Base-by-base conservation (phyloP, 2,329 filamentous ascomycete genomes). In the Alternaria alternata region DNA sequence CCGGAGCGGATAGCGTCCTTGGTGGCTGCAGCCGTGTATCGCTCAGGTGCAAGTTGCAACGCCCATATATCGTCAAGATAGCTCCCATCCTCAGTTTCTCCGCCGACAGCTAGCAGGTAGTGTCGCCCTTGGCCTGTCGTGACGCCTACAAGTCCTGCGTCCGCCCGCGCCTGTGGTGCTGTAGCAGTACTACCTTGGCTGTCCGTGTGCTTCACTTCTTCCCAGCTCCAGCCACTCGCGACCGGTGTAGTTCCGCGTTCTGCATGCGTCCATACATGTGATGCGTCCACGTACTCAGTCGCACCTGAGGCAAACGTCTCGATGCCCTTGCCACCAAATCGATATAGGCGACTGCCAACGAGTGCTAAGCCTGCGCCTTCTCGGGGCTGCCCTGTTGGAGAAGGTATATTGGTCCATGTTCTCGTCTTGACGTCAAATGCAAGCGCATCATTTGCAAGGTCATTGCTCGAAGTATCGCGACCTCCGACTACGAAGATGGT, bases 401-500 rank as follows among this genome's bases (percentile, higher is more conserved):
- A 69, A 0, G 85, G 84, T 11, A 87, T 77, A 36, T 80, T 78
- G 2, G 79, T 81, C 85, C 85, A 88, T 0, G 79, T 82, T 5
- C 80, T 76, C 3, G 79, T 78, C 24, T 75, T 75, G 41, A 85
- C 78, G 58, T 86, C 81, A 65, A 86, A 87, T 36, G 82, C 76
- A 79, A 85, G 85, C 8, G 81, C 80, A 62, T 87, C 85, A 8
- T 75, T 78, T 8, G 79, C 62, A 2, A 76, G 65, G 34, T 71
- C 51, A 8, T 62, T 60, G 8, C 42, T 70, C n/a, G 61, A 52
- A 16, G 49, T 61, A 22, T 73, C 64, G 8, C 63, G 73, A 3
- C 86, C 86, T 22, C 84, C 85, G 44, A 84, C 76, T 0, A 87
- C 72, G 47, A 87, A 78, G 7, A 88, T 71, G 3, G 85, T 83